Base-by-base conservation (phyloP, 2,329 filamentous ascomycete genomes). In the Mycocentrospora acerina region DNA sequence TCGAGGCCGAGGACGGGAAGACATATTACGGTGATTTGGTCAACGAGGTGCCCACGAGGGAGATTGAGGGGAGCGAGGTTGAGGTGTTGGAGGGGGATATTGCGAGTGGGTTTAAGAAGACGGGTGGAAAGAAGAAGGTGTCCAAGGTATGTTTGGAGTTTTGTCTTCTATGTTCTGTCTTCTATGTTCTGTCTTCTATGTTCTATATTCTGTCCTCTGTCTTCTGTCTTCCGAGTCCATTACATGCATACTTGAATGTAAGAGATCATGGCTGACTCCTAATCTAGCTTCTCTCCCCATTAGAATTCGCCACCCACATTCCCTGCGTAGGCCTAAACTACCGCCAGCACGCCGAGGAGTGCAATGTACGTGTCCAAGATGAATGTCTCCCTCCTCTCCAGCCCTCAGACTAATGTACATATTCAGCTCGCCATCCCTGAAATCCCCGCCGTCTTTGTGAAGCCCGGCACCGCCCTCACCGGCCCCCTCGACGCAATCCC, bases 271-370 rank as follows among this genome's bases (percentile, higher is more conserved):
- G 15, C 26, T 56, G 9, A 22, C 19, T 22, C 9, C 19, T 9
- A 22, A 55, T 22, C 19, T 9, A 22, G 57, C 43, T 67, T 10
- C 45, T 67, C 1, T 49, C 42, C 34, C 64, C 64, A 2, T 29
- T 67, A 1, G 50, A 56, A 1, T 42, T 36, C 10, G 57, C 57
- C n/a, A 57, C 57, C 24, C 60, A 64, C 6, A 43, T 67, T 25
- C 48, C 59, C 24, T 66, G 64, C 40, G 56, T 67, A 11, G 64
- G 64, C 3, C 42, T 67, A 14, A 67, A 67, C 38, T 67, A 67
- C 50, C 44, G 48, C 13, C 41, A 55, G 24, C 64, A 67, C 44
- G 62, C 62, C 3, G 51, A 60, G 30, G 64, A 67, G 43, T 50
- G 53, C 26, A 60, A 60, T 24, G 59, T 62, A 35, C 19, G 45